These are phyloP conservation scores for Nannizziopsis arthrosporioides DNA, from an alignment of 2,329 filamentous ascomycete genomes.

Conservation along the genomic window DNA sequence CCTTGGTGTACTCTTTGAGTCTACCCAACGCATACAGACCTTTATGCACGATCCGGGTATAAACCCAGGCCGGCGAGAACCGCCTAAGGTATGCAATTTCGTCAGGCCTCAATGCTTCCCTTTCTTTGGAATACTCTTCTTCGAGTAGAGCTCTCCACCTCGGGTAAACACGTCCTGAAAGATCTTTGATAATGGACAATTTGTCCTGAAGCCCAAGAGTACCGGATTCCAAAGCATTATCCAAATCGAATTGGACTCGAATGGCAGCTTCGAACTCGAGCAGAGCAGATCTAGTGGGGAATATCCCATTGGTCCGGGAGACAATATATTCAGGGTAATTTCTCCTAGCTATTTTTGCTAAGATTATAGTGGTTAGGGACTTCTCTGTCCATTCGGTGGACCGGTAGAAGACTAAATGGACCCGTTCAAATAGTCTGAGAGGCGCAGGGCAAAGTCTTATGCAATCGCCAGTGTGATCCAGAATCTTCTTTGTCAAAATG, in stretches of 20 bases:
- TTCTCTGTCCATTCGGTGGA: slow-evolving; percentile 97
- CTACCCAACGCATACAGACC: slow-evolving; percentile 66
- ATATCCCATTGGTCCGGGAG: slow-evolving; percentile 80
- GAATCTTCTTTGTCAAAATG: slow-evolving; percentile 66
- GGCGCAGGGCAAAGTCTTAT: slow-evolving; percentile 63
- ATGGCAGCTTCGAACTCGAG: slow-evolving; percentile 85
- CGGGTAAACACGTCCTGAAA: slow-evolving; percentile 63
- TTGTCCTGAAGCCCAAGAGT: slow-evolving; percentile 55
- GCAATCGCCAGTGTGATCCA: slow-evolving; percentile 67
- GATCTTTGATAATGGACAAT: slow-evolving; percentile 55
- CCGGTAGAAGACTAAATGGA: slow-evolving; percentile 90
- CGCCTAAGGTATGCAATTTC: slow-evolving; percentile 82
- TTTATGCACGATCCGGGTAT: slow-evolving; percentile 87
- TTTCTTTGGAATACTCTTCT: slow-evolving; percentile 69
- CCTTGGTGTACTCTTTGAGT: slow-evolving; percentile 65
- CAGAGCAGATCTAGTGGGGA: slow-evolving; percentile 59
- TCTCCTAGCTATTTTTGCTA: slow-evolving; percentile 75
- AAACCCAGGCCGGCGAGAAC: slow-evolving; percentile 84
- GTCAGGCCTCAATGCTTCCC: slow-evolving; percentile 62
- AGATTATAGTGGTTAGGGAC: slow-evolving; percentile 84
- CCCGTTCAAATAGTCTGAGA: slow-evolving; percentile 77
- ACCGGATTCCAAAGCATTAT: slow-evolving; percentile 68
- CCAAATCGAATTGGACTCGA: slow-evolving; percentile 67
- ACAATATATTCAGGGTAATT: slow-evolving; percentile 89
- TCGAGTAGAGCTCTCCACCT: slow-evolving; percentile 65